Base-by-base conservation (phyloP, 306 rosid genomes). In the Acacia confusa region DNA sequence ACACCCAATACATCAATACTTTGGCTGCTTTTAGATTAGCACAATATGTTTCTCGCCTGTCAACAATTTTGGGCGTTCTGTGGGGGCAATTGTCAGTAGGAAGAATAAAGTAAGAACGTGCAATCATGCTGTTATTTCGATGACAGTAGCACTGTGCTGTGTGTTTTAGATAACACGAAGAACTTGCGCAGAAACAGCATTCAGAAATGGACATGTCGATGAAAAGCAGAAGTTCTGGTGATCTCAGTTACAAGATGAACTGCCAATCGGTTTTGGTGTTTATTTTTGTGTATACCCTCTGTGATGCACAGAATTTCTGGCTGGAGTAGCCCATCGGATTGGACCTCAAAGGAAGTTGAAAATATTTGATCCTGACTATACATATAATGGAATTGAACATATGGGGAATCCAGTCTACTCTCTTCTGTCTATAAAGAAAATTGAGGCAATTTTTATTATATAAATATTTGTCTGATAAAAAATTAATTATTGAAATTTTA, bases 21-120 rank as follows among this genome's bases (percentile, higher is more conserved):
- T 70, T 61, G 72, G 53, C 70, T 63, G 60, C 78, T 61, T 19
- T 86, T 79, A 71, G 80, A 76, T 61, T 45, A 57, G 64, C 36
- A 53, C 77, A 60, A 30, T 30, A 25, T 60, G 36, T 67, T 68
- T 78, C 52, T 69, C 48, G 73, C 55, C 44, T 74, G 78, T 50
- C 4, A 40, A 79, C 24, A 75, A 69, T 43, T 72, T 43, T 28
- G 34, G 75, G 70, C 67, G 30, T 72, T 72, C 58, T 36, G 32
- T 24, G 67, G 45, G 27, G 70, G 80, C 81, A 75, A 45, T 71
- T 27, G n/a, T 75, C 60, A 34, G 17, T 69, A 9, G 13, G 47
- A 45, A 45, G 32, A 77, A 70, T 47, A 22, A 7, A 60, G 2
- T 19, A 1, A 36, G 58, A 61, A 70, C 10, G 52, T 32, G 6